phyloP scores from a whole-genome alignment of 2,329 filamentous ascomycete genomes.

The Hypoxylon sp. region DNA sequence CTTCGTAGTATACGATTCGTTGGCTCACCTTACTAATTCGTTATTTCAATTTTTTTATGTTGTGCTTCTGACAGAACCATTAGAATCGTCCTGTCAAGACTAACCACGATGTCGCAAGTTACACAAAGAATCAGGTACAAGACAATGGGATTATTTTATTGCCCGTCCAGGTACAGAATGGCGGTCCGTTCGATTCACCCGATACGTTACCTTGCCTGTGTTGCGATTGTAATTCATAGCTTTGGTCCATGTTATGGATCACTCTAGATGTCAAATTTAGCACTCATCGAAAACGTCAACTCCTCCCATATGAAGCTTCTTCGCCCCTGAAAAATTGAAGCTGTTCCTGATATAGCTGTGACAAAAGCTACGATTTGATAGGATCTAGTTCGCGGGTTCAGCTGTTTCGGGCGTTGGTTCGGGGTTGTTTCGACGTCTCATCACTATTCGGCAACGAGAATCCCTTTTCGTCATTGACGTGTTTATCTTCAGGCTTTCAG shows the following conservation, averaged over 20 bases:
- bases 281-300: constrained; percentile 1
- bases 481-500: not conserved
- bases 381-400: constrained; percentile 52
- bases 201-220: constrained; percentile 42
- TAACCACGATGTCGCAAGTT: constrained; percentile 34
- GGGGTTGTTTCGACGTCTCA: not conserved
- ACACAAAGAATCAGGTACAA: constrained; percentile 35
- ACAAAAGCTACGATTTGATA: not conserved
- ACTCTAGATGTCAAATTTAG: not conserved
- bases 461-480: not conserved
- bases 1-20: constrained; percentile 19
- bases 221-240: constrained; percentile 56
- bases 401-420: constrained; percentile 5
- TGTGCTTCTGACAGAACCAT: constrained; percentile 34
- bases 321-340: not conserved
- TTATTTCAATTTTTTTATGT: constrained; percentile 28
- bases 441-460: not conserved
- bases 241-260: constrained; percentile 51
- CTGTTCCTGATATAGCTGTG: not conserved
- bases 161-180: constrained; percentile 45
- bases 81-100: constrained; percentile 40
- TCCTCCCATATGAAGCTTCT: not conserved
- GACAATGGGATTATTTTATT: constrained; percentile 33
- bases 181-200: constrained; percentile 39
- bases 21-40: constrained; percentile 16